Evolutionary conservation across 2,329 filamentous ascomycete genomes (phyloP).

Genomic region (Aspergillus sergii): DNA sequence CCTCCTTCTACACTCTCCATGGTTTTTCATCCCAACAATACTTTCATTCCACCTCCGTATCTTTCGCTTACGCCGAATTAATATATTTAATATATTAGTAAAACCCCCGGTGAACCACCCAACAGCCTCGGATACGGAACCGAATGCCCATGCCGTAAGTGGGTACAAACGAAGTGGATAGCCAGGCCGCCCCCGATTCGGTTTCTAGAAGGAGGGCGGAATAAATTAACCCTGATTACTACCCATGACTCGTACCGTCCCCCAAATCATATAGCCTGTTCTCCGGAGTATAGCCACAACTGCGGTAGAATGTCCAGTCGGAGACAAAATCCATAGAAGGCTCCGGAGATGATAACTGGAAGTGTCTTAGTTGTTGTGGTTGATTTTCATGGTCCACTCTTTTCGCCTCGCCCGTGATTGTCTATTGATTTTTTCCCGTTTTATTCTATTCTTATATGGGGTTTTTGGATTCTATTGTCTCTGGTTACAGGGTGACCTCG

Average conservation of each 20-base stretch:
- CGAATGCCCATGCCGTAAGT: background rate
- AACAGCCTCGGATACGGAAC: background rate
- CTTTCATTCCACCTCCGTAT: background rate
- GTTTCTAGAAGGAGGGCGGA: background rate
- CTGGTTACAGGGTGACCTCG: background rate
- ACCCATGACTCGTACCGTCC: background rate
- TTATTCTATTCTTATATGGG: too few relatives aligned
- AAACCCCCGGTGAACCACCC: background rate
- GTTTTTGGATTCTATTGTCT: too few relatives aligned
- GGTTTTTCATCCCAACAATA: background rate
- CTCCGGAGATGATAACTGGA: constrained; percentile 10
- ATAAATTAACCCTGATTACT: background rate
- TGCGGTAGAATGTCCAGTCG: background rate
- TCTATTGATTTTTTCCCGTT: too few relatives aligned
- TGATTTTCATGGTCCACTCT: background rate
- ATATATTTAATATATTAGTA: too few relatives aligned
- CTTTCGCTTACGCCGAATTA: background rate
- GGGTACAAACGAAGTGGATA: background rate
- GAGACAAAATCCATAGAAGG: background rate
- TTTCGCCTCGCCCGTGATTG: background rate
- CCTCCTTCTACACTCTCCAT: background rate
- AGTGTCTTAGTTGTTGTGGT: background rate
- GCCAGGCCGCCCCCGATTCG: background rate
- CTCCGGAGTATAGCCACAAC: constrained; percentile 2
- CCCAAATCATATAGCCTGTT: background rate